Base-by-base conservation (phyloP, 2,329 filamentous ascomycete genomes). In the Thermothelomyces thermophilus region DNA sequence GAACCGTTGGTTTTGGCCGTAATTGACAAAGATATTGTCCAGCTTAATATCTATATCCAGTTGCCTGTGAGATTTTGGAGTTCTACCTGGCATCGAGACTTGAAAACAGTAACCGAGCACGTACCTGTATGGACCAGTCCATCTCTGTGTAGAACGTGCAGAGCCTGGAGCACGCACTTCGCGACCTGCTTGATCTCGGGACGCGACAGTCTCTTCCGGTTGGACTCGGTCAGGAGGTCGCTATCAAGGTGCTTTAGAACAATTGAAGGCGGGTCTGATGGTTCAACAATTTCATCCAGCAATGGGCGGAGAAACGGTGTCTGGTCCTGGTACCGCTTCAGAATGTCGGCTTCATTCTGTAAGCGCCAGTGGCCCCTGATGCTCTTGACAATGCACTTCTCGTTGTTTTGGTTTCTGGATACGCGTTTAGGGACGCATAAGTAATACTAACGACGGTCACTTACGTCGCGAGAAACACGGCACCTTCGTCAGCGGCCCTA, bases 131-230 rank as follows among this genome's bases (percentile, higher is more conserved):
- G 57, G 24, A 62, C 57, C 28, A 60, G 37, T 11, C 60, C 55
- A 17, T 61, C 56, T 22, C 52, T 51, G 14, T 63, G 60, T n/a
- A 62, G 50, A 10, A 57, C 41, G 6, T 34, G 40, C 8, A 62
- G 55, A 22, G 48, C 59, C 49, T 60, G 48, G 10, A 63, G 54
- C 7, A 63, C 47, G 43, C 53, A 42, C 36, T 34, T 52, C 2
- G 60, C 56, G 2, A 63, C 58, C 30, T 59, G 52, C 44, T 63
- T 63, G 50, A 63, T 63, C 46, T 63, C 60, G 7, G 54, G 51
- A 5, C 61, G 55, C 8, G 58, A 49, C 37, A 61, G 51, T 26
- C 54, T 46, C 52, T 60, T 59, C 24, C 49, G 53, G 48, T 56
- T 57, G 2, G 60, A 64, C 51, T 61, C 60, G 24, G 48, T 54